Evolutionary conservation across 2,329 filamentous ascomycete genomes (phyloP).

Genomic region (Epichloe gansuensis): DNA sequence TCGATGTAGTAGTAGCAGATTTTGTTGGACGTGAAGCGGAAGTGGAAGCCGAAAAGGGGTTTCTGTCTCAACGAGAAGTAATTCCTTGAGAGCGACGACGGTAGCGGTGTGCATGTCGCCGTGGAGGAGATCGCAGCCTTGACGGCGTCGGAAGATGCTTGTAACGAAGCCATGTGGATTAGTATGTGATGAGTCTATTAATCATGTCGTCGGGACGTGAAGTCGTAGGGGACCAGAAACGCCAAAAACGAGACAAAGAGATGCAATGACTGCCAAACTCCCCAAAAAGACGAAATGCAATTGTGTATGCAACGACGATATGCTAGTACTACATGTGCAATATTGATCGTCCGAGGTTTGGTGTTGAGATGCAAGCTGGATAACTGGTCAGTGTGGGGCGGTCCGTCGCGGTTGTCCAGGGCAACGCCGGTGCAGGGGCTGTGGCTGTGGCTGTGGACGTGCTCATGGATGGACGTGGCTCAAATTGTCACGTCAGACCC

Average conservation of each 20-base stretch:
- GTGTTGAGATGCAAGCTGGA: slow-evolving; percentile 6
- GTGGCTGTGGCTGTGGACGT: not conserved
- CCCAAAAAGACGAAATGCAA: slow-evolving; percentile 11
- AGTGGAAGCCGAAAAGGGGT: slow-evolving; percentile 14
- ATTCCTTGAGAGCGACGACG: slow-evolving; percentile 34
- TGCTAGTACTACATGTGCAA: slow-evolving; percentile 7
- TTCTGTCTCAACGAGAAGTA: slow-evolving; percentile 27
- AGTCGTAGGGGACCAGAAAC: slow-evolving; percentile 3
- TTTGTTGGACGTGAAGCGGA: slow-evolving; percentile 18
- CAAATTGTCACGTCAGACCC: not conserved
- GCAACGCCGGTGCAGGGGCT: slow-evolving; percentile 17
- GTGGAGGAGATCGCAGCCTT: slow-evolving; percentile 41
- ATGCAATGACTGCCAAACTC: not conserved
- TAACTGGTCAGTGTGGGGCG: slow-evolving; percentile 11
- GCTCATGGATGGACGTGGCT: too few species aligned
- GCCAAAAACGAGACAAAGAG: slow-evolving; percentile 6
- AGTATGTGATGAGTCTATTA: slow-evolving; percentile 15
- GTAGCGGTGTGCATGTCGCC: slow-evolving; percentile 41
- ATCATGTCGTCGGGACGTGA: slow-evolving; percentile 21
- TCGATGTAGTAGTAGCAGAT: slow-evolving; percentile 11
- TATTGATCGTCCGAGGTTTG: slow-evolving; percentile 6
- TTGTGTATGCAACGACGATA: slow-evolving; percentile 11
- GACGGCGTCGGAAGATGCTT: slow-evolving; percentile 35
- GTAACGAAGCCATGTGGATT: slow-evolving; percentile 30
- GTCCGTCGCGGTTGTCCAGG: slow-evolving; percentile 25